These are phyloP conservation scores for Fulvia fulva DNA, from an alignment of 2,329 filamentous ascomycete genomes.

Conservation along the genomic window DNA sequence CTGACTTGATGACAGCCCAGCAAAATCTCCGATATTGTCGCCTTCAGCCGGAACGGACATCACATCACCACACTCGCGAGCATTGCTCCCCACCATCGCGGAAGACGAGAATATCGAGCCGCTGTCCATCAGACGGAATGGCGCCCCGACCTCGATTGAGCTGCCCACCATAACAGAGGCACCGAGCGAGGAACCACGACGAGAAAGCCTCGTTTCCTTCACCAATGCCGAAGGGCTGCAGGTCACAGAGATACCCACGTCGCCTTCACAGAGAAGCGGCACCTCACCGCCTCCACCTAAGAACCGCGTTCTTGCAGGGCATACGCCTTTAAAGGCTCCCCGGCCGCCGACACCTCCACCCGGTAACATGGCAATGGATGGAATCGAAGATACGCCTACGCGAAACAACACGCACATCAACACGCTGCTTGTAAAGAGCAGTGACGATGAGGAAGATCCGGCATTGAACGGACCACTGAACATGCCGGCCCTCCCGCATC, in stretches of 20 bases:
- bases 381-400: constrained; percentile 35
- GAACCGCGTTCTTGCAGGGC: constrained; percentile 31
- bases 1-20: constrained; percentile 28
- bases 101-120: constrained; percentile 31
- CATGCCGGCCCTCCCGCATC: constrained; percentile 34
- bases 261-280: constrained; percentile 19
- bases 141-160: constrained; percentile 26
- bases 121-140: constrained; percentile 23
- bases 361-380: constrained; percentile 25
- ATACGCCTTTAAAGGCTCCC: constrained; percentile 33
- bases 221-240: constrained; percentile 23
- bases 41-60: constrained; percentile 22
- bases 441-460: constrained; percentile 31
- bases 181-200: constrained; percentile 14
- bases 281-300: constrained; percentile 32
- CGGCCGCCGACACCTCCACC: constrained; percentile 29
- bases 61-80: constrained; percentile 21
- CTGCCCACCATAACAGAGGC: constrained; percentile 18
- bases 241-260: constrained; percentile 32
- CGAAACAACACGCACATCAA: constrained; percentile 35
- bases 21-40: constrained; percentile 33
- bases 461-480: constrained; percentile 33
- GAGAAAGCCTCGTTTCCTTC: constrained; percentile 24
- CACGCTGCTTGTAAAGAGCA: constrained; percentile 25
- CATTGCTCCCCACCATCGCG: constrained; percentile 32